Evolutionary conservation across 805 yeast species (phyloP), one percentile per base, ranked within the genome.

Genomic region (Candida montana): DNA sequence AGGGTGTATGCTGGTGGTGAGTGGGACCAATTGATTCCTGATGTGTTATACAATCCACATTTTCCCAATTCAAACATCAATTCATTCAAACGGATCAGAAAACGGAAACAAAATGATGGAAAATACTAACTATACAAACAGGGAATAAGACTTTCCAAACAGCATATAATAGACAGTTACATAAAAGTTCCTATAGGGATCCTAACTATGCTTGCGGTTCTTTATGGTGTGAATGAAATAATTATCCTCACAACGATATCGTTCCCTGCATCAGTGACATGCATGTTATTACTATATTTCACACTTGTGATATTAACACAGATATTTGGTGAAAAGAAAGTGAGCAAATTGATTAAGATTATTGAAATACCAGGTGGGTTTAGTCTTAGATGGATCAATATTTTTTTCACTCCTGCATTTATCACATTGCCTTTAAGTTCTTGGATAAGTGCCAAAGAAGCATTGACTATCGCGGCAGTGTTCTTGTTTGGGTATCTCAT

Each of bases 321-420:
- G 41, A 19, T 65, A 1, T 49, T 68, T 13, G 75, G 75, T 7
- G 61, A 67, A 27, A 47, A 49, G 23, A 47, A 41, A n/a, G 61
- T 66, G 1, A 37, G 54, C 5, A 39, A 42, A 7, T 30, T 62
- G 2, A 42, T 59, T 3, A 58, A 49, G 31, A 47, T 59, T 26
- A 61, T 80, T 37, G 78, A 80, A 37, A 73, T 82, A n/a, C 76
- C 87, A 13, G 74, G 75, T 64, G 82, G 83, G 46, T 81, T 83
- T 57, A 68, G 82, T 2, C 66, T 84, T 37, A 69, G 82, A 41
- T 84, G 93, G 91, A 85, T 85, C 62, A 83, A 81, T 56, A 72
- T 82, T 6, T 83, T 80, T 55, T 85, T 84, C 67, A 78, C 86
- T 1, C 91, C 93, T 1, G 79, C 89, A 0, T 84, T 85, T 54